These are phyloP conservation scores for Leccinellum albellum DNA, from an alignment of 768 basidiomycete genomes.

Conservation along the genomic window DNA sequence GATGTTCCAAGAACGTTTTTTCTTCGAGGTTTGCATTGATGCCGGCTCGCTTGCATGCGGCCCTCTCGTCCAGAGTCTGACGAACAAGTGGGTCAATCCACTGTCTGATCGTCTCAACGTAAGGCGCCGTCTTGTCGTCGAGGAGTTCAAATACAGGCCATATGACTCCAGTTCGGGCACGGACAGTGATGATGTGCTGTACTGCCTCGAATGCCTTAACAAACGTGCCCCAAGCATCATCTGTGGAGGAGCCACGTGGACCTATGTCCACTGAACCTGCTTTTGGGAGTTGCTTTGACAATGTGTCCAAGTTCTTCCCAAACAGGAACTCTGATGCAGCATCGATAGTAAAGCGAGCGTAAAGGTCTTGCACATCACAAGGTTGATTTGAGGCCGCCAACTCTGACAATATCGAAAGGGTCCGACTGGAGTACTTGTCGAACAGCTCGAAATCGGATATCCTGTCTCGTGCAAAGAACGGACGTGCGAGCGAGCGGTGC, in stretches of 20 bases:
- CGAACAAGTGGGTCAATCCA: slow-evolving; percentile 64
- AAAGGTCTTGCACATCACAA: slow-evolving; percentile 67
- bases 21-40: slow-evolving; percentile 41
- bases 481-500: slow-evolving; percentile 66
- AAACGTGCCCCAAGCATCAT: slow-evolving; percentile 58
- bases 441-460: slow-evolving; percentile 68
- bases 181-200: slow-evolving; percentile 34
- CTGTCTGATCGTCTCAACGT: slow-evolving; percentile 33
- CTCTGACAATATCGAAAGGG: slow-evolving; percentile 46
- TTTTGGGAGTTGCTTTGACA: slow-evolving; percentile 50
- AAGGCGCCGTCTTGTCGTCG: slow-evolving; percentile 34
- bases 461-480: slow-evolving; percentile 73
- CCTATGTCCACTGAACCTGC: slow-evolving; percentile 45
- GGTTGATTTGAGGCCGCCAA: slow-evolving; percentile 37
- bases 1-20: slow-evolving; percentile 63
- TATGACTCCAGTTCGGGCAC: slow-evolving; percentile 35
- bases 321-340: slow-evolving; percentile 73
- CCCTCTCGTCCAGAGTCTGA: slow-evolving; percentile 47
- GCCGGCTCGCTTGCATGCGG: slow-evolving; percentile 35
- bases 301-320: slow-evolving; percentile 58
- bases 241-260: slow-evolving; percentile 57
- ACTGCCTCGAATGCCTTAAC: slow-evolving; percentile 41
- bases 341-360: slow-evolving; percentile 64
- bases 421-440: slow-evolving; percentile 49
- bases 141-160: slow-evolving; percentile 44